A percentile compares a stretch with the other conserved stretches of the same genome.
These are phyloP conservation scores for Wickerhamiella parazyma DNA, from an alignment of 805 yeast genomes.

Conservation along the genomic window DNA sequence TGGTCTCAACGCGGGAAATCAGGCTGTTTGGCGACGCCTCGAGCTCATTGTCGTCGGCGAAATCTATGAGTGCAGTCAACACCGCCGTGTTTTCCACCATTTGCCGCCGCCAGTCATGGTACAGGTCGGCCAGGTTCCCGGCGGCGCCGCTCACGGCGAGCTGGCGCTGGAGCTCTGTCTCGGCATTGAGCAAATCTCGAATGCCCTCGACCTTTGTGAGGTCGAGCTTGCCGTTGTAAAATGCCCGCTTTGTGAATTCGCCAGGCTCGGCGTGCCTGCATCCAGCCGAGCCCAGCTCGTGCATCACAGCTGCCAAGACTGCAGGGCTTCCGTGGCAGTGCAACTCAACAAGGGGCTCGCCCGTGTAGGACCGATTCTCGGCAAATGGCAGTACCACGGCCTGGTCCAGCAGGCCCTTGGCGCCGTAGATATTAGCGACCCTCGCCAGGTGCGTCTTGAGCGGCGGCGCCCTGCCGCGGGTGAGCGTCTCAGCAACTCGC, in stretches of 20 bases:
- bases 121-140: constrained; percentile 47
- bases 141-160: constrained; percentile 62
- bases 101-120: constrained; percentile 50
- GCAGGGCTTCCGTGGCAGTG: constrained; percentile 93
- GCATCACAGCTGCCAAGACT: constrained; percentile 53
- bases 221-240: constrained; percentile 70
- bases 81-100: constrained; percentile 57
- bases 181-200: constrained; percentile 79
- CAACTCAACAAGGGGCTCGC: constrained; percentile 81
- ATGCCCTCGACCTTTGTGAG: constrained; percentile 86
- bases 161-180: constrained; percentile 74
- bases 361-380: constrained; percentile 73
- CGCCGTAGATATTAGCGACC: constrained; percentile 40
- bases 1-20: not conserved
- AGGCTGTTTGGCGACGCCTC: constrained; percentile 24
- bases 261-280: constrained; percentile 85
- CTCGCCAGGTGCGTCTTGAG: constrained; percentile 45
- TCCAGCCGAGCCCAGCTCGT: constrained; percentile 34
- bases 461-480: constrained; percentile 19
- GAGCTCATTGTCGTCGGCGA: constrained; percentile 84
- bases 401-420: constrained; percentile 46
- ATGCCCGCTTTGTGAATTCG: constrained; percentile 80
- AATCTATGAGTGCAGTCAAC: constrained; percentile 80
- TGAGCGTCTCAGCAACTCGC: constrained; percentile 12
- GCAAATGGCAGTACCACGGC: constrained; percentile 58